phyloP scores from a whole-genome alignment of 1,139 yeast species.

The Pichiaceae sp. region DNA sequence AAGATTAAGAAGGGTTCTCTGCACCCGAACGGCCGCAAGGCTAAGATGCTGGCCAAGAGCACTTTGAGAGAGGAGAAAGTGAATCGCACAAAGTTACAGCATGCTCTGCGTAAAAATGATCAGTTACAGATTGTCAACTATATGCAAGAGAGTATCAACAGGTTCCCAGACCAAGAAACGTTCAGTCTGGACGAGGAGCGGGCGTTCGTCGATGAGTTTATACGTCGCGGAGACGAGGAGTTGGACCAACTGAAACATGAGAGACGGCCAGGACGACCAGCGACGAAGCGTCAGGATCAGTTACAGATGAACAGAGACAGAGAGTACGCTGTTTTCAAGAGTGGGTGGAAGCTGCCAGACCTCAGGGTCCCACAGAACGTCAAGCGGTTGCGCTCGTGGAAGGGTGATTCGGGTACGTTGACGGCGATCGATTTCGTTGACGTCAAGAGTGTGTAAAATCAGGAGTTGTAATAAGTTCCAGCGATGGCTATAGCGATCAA shows the following conservation, averaged over 20 bases:
- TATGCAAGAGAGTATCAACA: slow-evolving; percentile 54
- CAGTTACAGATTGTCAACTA: slow-evolving; percentile 52
- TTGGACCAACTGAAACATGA: slow-evolving; percentile 45
- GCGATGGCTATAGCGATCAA: neutral
- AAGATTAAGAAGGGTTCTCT: slow-evolving; percentile 52
- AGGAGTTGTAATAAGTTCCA: slow-evolving; percentile 2
- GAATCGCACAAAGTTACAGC: slow-evolving; percentile 44
- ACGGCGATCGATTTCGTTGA: slow-evolving; percentile 45
- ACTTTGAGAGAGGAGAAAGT: slow-evolving; percentile 72
- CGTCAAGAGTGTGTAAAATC: slow-evolving; percentile 29
- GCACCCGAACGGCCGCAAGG: slow-evolving; percentile 86
- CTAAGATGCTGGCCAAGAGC: slow-evolving; percentile 79
- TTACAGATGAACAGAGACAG: slow-evolving; percentile 54
- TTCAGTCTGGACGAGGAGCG: slow-evolving; percentile 54
- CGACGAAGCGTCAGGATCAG: slow-evolving; percentile 57
- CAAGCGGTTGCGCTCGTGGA: slow-evolving; percentile 58
- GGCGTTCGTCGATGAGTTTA: slow-evolving; percentile 50
- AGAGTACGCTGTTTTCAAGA: slow-evolving; percentile 51
- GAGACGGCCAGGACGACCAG: slow-evolving; percentile 86
- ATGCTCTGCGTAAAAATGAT: slow-evolving; percentile 50
- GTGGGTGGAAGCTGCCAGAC: slow-evolving; percentile 74
- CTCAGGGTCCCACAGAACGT: slow-evolving; percentile 55
- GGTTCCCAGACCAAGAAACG: slow-evolving; percentile 18
- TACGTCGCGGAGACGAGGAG: slow-evolving; percentile 70
- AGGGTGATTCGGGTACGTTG: slow-evolving; percentile 75